phyloP scores from a whole-genome alignment of 352 stramenopile species.

The Phytopythium aichiense region DNA sequence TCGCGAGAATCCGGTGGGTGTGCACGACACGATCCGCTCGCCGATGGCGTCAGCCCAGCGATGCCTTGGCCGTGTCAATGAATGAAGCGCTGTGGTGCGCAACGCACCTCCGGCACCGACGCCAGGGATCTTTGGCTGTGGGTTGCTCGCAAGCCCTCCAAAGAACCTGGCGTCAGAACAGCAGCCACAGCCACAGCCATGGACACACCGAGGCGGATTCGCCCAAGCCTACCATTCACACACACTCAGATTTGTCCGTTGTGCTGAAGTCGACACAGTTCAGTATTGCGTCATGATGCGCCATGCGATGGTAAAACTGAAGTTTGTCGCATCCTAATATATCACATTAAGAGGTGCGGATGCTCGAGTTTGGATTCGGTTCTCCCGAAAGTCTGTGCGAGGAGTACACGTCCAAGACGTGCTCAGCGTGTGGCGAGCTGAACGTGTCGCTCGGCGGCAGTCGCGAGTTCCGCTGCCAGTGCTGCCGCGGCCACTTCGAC shows the following conservation, averaged over 20 bases:
- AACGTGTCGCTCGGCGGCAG: no score
- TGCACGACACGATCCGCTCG: neutral
- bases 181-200: neutral
- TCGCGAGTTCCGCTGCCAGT: no score
- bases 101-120: neutral
- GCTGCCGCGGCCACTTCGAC: no score
- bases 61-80: neutral
- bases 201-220: neutral
- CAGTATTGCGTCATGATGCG: neutral
- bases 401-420: no score
- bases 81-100: neutral
- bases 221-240: no score
- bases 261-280: no score
- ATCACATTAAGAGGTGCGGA: neutral
- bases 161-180: neutral
- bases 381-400: neutral
- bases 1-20: neutral
- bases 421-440: no score
- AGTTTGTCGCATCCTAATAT: slow-evolving; percentile 1
- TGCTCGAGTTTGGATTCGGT: no score
- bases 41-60: neutral
- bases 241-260: no score
- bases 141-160: neutral
- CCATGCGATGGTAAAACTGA: slow-evolving; percentile 1
- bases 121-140: neutral